phyloP scores from a whole-genome alignment of 2,329 filamentous ascomycete species.

The Monilinia polystroma region DNA sequence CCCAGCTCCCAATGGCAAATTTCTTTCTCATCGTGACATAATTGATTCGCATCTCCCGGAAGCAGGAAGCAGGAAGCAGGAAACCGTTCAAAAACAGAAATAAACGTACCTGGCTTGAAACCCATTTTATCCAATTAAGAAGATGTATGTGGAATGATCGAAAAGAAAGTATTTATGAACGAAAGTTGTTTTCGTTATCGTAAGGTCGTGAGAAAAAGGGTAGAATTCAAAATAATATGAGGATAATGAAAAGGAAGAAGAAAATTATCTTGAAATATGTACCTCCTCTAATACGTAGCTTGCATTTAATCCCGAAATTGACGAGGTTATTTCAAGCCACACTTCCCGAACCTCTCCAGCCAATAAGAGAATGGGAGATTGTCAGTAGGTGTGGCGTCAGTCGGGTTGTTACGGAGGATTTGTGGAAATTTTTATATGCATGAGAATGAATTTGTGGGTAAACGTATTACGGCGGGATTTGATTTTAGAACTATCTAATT shows the following conservation, averaged over 20 bases:
- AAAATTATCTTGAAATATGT: conserved; percentile 17
- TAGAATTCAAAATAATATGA: neutral
- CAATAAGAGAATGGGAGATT: conserved; percentile 12
- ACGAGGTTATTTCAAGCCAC: conserved; percentile 18
- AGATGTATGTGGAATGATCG: conserved; percentile 1
- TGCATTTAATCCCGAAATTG: conserved; percentile 15
- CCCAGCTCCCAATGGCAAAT: conserved; percentile 10
- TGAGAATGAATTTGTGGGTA: neutral
- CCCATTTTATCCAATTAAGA: conserved; percentile 42
- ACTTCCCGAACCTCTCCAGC: conserved; percentile 10
- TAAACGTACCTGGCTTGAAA: conserved; percentile 44
- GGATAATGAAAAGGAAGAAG: neutral
- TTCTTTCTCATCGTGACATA: conserved; percentile 29
- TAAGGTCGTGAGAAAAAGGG: conserved; percentile 7
- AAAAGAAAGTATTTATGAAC: conserved; percentile 12
- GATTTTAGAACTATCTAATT: neutral
- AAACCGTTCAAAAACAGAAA: conserved; percentile 20
- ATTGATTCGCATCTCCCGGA: conserved; percentile 11
- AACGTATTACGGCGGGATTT: conserved; percentile 12
- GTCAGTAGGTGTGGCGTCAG: conserved; percentile 19
- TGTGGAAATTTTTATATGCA: conserved; percentile 16
- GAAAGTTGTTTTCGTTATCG: neutral
- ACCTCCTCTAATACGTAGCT: neutral
- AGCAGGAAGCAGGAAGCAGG: neutral
- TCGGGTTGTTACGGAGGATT: conserved; percentile 18